Base-by-base conservation (phyloP, 257 asterid species). In the Pogostemon cablin region DNA sequence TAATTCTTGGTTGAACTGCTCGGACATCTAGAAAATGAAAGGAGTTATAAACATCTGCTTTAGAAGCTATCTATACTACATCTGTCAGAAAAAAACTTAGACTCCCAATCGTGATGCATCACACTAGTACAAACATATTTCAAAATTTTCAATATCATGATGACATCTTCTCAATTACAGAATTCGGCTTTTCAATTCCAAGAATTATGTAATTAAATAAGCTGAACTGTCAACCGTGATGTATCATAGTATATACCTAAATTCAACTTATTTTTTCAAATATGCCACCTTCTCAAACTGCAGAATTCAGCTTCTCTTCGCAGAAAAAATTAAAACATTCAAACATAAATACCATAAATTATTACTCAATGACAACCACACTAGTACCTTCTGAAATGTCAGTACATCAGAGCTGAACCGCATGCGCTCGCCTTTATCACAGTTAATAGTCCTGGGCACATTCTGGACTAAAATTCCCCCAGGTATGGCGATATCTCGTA, bases 361-460 rank as follows among this genome's bases (percentile, higher is more conserved):
- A 66, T 50, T 39, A 54, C 53, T 3, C 2, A 40, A 60, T 12
- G 11, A 40, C 7, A 55, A 55, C 25, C 40, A 2, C 48, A 9
- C 25, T 47, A 37, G 15, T 77, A 88, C 96, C 96, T 88, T 88
- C 83, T 89, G 96, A 77, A 89, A 89, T 32, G 91, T 39, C 5
- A 87, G 69, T 65, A 85, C 86, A 66, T 89, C 96, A 47, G 96
- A 81, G 74, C 88, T 82, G 78, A 85, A 87, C 4, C 96, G 88
- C 84, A 85, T 75, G 38, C 93, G 96, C 66, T 89, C 96, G 61
- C 96, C 96, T 79, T 89, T 89, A 76, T 84, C 96, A 56, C 96
- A 89, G 53, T 84, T 78, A 20, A 89, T 89, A 10, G 91, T 76
- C 74, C 78, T 84, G 6, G 95, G 84, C 11, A 89, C 96, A 40